Percentiles rank a stretch among this genome's conserved stretches.
These are phyloP conservation scores for Lanmaoa pseudosensibilis DNA, from an alignment of 768 basidiomycete genomes.

Conservation along the genomic window DNA sequence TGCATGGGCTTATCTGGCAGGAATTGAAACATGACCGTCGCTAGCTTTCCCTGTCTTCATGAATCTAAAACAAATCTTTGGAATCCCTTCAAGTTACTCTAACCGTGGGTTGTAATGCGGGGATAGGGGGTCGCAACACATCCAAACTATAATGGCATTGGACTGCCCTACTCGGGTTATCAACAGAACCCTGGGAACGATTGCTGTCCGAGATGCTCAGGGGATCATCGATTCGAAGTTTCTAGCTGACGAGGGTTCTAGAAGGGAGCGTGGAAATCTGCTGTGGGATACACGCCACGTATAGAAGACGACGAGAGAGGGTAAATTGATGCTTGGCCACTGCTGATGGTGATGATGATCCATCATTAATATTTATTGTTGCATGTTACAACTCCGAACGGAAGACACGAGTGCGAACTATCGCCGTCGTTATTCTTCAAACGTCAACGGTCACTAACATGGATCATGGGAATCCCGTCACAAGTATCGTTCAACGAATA, in stretches of 20 bases:
- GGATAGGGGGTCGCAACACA: not conserved
- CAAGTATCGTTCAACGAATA: not conserved
- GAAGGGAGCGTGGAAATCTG: not conserved
- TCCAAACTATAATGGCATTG: not conserved
- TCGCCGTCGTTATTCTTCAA: slow-evolving; percentile 4
- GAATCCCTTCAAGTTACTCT: not conserved
- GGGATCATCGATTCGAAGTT: not conserved
- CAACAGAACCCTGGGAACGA: not conserved
- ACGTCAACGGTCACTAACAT: not conserved
- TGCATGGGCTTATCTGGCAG: slow-evolving; percentile 10
- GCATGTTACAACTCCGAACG: not conserved
- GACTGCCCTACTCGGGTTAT: not conserved
- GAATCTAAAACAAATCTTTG: slow-evolving; percentile 1
- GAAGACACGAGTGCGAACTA: slow-evolving; percentile 4
- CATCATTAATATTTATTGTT: slow-evolving; percentile 1
- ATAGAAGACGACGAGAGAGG: not conserved
- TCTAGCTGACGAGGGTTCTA: not conserved
- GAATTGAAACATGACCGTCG: slow-evolving; percentile 2
- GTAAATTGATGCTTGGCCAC: slow-evolving; percentile 2
- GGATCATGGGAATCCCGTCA: slow-evolving; percentile 1
- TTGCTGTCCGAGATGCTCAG: not conserved
- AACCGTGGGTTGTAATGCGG: not conserved
- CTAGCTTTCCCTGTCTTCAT: not conserved
- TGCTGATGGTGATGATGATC: slow-evolving; percentile 2
- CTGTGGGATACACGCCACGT: not conserved